Base-by-base conservation (phyloP, 1,284 basidiomycete genomes). In the Fomitopsis pinicola region DNA sequence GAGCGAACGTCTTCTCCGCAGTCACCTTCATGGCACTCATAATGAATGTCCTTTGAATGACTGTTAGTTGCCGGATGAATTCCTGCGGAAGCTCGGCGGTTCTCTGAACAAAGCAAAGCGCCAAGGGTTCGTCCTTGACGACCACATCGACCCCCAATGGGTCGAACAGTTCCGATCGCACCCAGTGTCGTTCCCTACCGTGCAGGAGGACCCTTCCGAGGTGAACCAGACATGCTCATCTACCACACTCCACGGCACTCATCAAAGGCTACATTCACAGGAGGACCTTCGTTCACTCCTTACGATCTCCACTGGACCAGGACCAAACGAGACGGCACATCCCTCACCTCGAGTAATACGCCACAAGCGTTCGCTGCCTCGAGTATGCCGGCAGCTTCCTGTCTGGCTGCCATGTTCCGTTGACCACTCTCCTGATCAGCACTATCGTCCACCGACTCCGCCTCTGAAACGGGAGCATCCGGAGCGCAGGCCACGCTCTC, bases 11-110 rank as follows among this genome's bases (percentile, higher is more conserved):
- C 45, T 59, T 44, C 55, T 26, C 53, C 33, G 53, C 38, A 46
- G 59, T 40, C 52, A 59, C 4, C 48, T 50, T 52, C 30, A 42
- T 33, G 28, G 19, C 26, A 15, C 40, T 48, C 19, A 42, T 30
- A 17, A n/a, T 54, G 45, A 22, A 50, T 45, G 57, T 55, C 65
- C 60, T 66, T 68, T 63, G n/a, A 52, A 59, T 67, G 22, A 22
- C 22, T 57, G 55, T 62, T 64, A 85, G 83, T 73, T 83, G 42
- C 84, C 85, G 5, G 70, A 74, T 30, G 78, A 85, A 65, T 83
- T 81, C 81, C 76, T 78, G 44, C 75, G 80, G 66, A 72, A 75
- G 57, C 78, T 85, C 55, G 76, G 76, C 60, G 75, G 71, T 60
- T 73, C 75, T 30, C 65, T 73, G 57, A 72, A 71, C 55, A 69